These are phyloP conservation scores for Blepharisma stoltei DNA, from an alignment of 73 alveolate genomes.

Conservation along the genomic window DNA sequence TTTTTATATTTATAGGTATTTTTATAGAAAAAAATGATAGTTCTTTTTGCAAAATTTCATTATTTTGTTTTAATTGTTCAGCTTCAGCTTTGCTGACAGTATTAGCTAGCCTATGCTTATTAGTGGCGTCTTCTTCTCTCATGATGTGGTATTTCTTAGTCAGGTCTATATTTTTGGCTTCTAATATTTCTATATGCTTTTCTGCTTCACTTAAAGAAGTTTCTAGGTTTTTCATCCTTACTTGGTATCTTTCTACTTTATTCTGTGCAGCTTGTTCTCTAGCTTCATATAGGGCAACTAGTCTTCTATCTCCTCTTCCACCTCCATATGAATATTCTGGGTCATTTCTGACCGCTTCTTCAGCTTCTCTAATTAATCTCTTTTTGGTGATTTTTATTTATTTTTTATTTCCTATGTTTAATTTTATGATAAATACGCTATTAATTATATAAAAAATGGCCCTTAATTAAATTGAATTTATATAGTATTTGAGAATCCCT, in stretches of 20 bases:
- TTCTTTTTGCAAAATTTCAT: conserved; percentile 47
- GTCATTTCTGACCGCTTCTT: not conserved
- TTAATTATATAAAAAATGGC: conserved; percentile 1
- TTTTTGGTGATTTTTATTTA: conserved; percentile 9
- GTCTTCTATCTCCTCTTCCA: conserved; percentile 30
- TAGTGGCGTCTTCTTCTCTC: conserved; percentile 28
- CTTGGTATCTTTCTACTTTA: conserved; percentile 31
- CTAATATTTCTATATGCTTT: conserved; percentile 38
- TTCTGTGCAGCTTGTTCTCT: conserved; percentile 41
- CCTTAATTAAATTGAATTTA: too few species aligned
- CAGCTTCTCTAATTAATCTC: conserved; percentile 23
- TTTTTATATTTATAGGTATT: too few species aligned
- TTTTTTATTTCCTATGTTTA: conserved; percentile 29
- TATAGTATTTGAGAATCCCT: conserved; percentile 18
- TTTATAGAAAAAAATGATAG: too few species aligned
- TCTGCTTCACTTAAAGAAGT: conserved; percentile 33
- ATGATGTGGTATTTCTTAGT: conserved; percentile 36
- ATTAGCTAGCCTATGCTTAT: conserved; percentile 31
- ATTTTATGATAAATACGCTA: not conserved
- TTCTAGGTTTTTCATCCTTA: conserved; percentile 39
- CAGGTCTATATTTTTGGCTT: conserved; percentile 46
- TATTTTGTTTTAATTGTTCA: conserved; percentile 33
- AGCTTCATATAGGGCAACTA: conserved; percentile 47
- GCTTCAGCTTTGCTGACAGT: conserved; percentile 51
- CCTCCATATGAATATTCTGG: not conserved